A percentile compares a stretch with the other conserved stretches of the same genome.
phyloP scores from a whole-genome alignment of 2,329 filamentous ascomycete genomes.

The Westerdykella ornata region DNA sequence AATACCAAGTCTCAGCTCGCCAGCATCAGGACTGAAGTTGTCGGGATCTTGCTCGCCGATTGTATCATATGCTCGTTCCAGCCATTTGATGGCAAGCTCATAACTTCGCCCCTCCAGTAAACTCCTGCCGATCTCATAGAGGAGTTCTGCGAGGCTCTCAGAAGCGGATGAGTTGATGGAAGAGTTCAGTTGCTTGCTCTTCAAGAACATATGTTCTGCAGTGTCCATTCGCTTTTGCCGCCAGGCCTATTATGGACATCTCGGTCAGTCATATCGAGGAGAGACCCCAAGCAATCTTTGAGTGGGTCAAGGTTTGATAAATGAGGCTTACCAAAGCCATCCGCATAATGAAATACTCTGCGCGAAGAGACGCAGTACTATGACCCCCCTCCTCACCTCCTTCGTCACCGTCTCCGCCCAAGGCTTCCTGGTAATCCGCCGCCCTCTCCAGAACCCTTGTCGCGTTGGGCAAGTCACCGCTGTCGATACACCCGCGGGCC shows the following conservation, averaged over 20 bases:
- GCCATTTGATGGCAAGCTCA: slow-evolving; percentile 60
- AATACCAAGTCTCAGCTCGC: slow-evolving; percentile 60
- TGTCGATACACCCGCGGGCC: slow-evolving; percentile 56
- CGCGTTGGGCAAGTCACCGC: slow-evolving; percentile 52
- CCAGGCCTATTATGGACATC: slow-evolving; percentile 55
- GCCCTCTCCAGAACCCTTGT: slow-evolving; percentile 58
- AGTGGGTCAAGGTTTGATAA: not conserved
- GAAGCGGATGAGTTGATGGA: slow-evolving; percentile 45
- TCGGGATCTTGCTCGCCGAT: slow-evolving; percentile 53
- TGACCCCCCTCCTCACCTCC: slow-evolving; percentile 19
- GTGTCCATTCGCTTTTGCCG: slow-evolving; percentile 65
- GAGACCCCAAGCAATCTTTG: no score
- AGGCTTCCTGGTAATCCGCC: slow-evolving; percentile 44
- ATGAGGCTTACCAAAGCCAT: slow-evolving; percentile 54
- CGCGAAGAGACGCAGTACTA: slow-evolving; percentile 39
- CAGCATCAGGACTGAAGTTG: slow-evolving; percentile 51
- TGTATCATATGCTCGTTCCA: slow-evolving; percentile 58
- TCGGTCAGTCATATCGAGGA: slow-evolving; percentile 2
- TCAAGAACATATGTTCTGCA: slow-evolving; percentile 69
- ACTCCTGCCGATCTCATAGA: slow-evolving; percentile 65
- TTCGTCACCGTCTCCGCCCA: slow-evolving; percentile 1
- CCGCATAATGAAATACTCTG: slow-evolving; percentile 61
- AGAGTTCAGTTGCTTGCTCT: slow-evolving; percentile 41
- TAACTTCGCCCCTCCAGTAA: slow-evolving; percentile 50
- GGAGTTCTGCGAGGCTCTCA: slow-evolving; percentile 59